These are phyloP conservation scores for Teunomyces pallodes DNA, from an alignment of 805 yeast genomes.

Conservation along the genomic window DNA sequence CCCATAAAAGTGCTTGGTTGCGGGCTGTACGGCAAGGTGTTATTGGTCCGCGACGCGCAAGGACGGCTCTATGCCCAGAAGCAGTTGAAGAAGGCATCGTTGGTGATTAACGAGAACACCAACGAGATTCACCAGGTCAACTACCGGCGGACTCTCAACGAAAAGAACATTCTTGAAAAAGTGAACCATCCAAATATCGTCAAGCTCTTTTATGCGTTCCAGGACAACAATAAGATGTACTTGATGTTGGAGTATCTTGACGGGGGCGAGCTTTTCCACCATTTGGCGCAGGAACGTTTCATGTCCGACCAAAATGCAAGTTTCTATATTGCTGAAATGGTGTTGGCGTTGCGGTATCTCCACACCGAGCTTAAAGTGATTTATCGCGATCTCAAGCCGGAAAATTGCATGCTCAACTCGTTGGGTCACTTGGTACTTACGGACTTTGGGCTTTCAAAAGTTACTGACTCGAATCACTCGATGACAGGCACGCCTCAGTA, in stretches of 20 bases:
- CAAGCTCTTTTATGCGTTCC: conserved; percentile 43
- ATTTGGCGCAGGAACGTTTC: conserved; percentile 25
- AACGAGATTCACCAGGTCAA: conserved; percentile 32
- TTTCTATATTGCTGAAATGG: conserved; percentile 43
- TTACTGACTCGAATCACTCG: conserved; percentile 24
- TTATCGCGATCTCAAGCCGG: conserved; percentile 45
- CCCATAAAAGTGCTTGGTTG: conserved; percentile 43
- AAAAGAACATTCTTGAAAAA: conserved; percentile 37
- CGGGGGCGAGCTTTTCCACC: conserved; percentile 47
- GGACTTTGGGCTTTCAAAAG: conserved; percentile 44
- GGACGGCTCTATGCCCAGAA: conserved; percentile 44
- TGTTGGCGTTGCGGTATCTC: conserved; percentile 38
- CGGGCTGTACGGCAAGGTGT: conserved; percentile 45
- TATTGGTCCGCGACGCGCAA: conserved; percentile 38
- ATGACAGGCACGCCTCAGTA: conserved; percentile 47
- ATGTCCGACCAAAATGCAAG: conserved; percentile 37
- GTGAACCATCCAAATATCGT: conserved; percentile 46
- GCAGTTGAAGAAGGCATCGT: conserved; percentile 39
- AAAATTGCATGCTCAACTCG: conserved; percentile 43
- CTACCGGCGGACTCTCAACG: conserved; percentile 40
- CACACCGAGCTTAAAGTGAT: conserved; percentile 38
- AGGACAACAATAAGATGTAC: conserved; percentile 43
- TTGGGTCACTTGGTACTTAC: conserved; percentile 42
- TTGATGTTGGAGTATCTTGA: conserved; percentile 43
- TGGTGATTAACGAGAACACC: conserved; percentile 30